Percentiles rank a stretch among this genome's conserved stretches.
Evolutionary conservation across 2,329 filamentous ascomycete species (phyloP).

Genomic region (Paraconiothyrium brasiliense): DNA sequence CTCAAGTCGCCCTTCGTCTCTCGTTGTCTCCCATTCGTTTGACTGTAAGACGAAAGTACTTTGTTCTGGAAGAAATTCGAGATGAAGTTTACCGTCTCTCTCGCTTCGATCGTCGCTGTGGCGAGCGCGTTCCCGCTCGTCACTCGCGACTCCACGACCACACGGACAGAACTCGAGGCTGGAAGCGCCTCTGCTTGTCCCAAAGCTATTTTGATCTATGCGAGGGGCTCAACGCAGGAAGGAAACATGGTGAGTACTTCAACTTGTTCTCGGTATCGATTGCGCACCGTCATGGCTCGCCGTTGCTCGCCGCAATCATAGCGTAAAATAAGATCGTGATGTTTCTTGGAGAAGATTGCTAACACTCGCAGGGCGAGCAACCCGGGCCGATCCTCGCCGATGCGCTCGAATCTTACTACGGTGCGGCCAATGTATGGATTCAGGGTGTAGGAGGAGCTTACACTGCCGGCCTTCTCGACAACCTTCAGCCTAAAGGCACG

Average conservation of each 20-base stretch:
- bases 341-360: not conserved
- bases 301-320: not conserved
- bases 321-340: not conserved
- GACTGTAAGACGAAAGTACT: not conserved
- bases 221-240: constrained; percentile 33
- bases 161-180: constrained; percentile 34
- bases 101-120: constrained; percentile 9
- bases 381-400: constrained; percentile 32
- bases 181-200: constrained; percentile 32
- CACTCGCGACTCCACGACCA: constrained; percentile 13
- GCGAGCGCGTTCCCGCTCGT: constrained; percentile 2
- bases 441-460: constrained; percentile 50
- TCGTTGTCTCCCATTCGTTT: constrained; percentile 13
- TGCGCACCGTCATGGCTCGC: not conserved
- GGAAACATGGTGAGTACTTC: constrained; percentile 38
- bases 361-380: constrained; percentile 26
- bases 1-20: not conserved
- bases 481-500: constrained; percentile 45
- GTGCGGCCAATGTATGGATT: constrained; percentile 35
- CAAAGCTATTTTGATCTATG: constrained; percentile 40
- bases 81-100: constrained; percentile 11
- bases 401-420: constrained; percentile 35
- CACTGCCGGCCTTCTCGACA: constrained; percentile 44
- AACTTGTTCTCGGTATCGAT: not conserved
- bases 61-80: constrained; percentile 3